Percentiles rank a stretch among this genome's conserved stretches.
phyloP scores from a whole-genome alignment of 805 yeast species.

The Wickerhamiella australiensis region DNA sequence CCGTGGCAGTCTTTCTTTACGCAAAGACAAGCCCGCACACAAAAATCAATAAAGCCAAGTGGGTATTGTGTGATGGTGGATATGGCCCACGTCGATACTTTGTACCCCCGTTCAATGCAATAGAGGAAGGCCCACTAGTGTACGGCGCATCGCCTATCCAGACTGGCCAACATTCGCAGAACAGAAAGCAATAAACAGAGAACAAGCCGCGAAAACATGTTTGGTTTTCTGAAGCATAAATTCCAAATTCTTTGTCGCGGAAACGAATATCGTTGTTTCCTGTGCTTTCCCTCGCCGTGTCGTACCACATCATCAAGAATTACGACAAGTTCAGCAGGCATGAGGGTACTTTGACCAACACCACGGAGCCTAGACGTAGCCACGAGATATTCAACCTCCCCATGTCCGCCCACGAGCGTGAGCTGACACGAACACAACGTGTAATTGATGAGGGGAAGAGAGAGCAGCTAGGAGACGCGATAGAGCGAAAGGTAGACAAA shows the following conservation, averaged over 20 bases:
- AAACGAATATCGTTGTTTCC: neutral
- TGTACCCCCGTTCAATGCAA: neutral
- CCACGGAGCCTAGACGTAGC: no score
- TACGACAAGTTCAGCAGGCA: neutral
- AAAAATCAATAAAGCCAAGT: neutral
- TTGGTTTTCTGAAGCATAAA: neutral
- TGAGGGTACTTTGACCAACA: neutral
- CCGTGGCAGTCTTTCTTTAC: no score
- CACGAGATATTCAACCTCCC: no score
- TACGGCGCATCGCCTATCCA: neutral
- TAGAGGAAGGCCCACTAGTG: neutral
- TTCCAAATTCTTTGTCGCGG: neutral
- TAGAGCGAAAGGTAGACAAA: no score
- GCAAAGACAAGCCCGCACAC: no score
- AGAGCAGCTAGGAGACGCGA: no score
- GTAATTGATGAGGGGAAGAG: no score
- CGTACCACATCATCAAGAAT: neutral
- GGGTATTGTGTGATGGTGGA: neutral
- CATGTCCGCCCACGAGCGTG: no score
- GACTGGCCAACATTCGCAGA: neutral
- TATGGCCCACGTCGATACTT: neutral
- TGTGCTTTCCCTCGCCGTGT: neutral
- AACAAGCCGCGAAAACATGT: neutral
- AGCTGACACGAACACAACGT: no score
- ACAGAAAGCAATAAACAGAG: neutral